Evolutionary conservation across 495 filamentous ascomycete species (phyloP).

Genomic region (Penicillium paradoxum): DNA sequence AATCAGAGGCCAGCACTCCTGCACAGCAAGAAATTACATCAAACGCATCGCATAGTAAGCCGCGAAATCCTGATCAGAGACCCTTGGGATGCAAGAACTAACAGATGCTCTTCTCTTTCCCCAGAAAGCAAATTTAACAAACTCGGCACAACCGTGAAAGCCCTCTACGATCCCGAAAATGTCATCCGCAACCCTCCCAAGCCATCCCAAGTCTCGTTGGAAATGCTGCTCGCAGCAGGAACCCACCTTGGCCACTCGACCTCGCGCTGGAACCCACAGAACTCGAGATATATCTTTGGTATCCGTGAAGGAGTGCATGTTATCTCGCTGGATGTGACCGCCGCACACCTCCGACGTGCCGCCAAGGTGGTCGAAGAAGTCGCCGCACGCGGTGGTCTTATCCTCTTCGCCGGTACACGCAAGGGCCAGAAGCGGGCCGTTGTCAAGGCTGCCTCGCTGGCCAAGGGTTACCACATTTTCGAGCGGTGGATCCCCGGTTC

Average conservation of each 20-base stretch:
- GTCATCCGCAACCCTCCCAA: constrained; percentile 66
- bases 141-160: constrained; percentile 26
- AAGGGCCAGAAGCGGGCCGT: constrained; percentile 71
- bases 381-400: constrained; percentile 71
- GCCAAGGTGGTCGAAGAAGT: constrained; percentile 86
- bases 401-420: constrained; percentile 88
- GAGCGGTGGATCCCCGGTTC: constrained; percentile 88
- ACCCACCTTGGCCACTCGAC: constrained; percentile 89
- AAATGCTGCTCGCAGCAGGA: constrained; percentile 86
- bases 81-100: neutral
- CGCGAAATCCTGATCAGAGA: neutral
- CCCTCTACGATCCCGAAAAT: constrained; percentile 59
- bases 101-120: neutral
- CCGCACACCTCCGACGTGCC: constrained; percentile 82
- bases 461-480: constrained; percentile 81
- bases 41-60: constrained; percentile 21
- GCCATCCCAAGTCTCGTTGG: constrained; percentile 77
- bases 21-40: neutral
- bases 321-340: constrained; percentile 82
- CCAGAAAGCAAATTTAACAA: constrained; percentile 30
- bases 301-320: constrained; percentile 88
- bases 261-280: constrained; percentile 91
- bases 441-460: constrained; percentile 72
- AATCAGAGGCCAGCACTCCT: constrained; percentile 3
- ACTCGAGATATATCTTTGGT: constrained; percentile 92